These are phyloP conservation scores for Austroboletus novae-zelandiae DNA, from an alignment of 1,284 basidiomycete species.

Conservation along the genomic window DNA sequence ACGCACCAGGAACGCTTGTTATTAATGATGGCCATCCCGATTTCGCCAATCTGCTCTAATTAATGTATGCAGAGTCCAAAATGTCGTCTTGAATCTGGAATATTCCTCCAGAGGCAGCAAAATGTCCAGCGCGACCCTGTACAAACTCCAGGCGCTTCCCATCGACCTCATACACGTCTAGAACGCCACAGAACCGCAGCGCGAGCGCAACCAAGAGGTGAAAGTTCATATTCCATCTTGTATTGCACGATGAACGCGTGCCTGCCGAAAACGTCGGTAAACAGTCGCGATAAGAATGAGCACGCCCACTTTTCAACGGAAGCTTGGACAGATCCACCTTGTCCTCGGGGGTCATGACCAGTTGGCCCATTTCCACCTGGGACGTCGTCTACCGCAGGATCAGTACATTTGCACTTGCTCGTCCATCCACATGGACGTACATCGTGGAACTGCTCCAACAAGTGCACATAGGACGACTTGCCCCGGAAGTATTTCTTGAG, in stretches of 20 bases:
- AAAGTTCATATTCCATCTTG: constrained; percentile 97
- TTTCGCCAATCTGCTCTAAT: constrained; percentile 95
- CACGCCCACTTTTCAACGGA: constrained; percentile 72
- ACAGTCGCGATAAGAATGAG: too few species aligned
- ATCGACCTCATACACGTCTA: constrained; percentile 44
- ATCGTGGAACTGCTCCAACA: constrained; percentile 91
- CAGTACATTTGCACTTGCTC: too few species aligned
- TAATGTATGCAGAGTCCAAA: constrained; percentile 87
- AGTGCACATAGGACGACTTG: constrained; percentile 82
- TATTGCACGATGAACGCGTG: constrained; percentile 94
- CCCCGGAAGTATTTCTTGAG: constrained; percentile 87
- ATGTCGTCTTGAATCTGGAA: constrained; percentile 99
- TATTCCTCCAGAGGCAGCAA: constrained; percentile 95
- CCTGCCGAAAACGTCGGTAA: constrained; percentile 38
- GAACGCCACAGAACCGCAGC: constrained; percentile 79
- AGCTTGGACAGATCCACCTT: constrained; percentile 86
- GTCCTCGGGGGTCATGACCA: constrained; percentile 94
- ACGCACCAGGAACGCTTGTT: constrained; percentile 99
- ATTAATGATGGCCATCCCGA: constrained; percentile 97
- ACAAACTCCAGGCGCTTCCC: constrained; percentile 54
- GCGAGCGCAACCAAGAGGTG: constrained; percentile 97
- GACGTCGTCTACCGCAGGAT: constrained; percentile 62
- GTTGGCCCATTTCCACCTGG: constrained; percentile 95
- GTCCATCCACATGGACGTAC: not conserved
- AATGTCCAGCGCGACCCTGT: constrained; percentile 80